phyloP scores from a whole-genome alignment of 306 rosid genomes.

The Prunus mume region DNA sequence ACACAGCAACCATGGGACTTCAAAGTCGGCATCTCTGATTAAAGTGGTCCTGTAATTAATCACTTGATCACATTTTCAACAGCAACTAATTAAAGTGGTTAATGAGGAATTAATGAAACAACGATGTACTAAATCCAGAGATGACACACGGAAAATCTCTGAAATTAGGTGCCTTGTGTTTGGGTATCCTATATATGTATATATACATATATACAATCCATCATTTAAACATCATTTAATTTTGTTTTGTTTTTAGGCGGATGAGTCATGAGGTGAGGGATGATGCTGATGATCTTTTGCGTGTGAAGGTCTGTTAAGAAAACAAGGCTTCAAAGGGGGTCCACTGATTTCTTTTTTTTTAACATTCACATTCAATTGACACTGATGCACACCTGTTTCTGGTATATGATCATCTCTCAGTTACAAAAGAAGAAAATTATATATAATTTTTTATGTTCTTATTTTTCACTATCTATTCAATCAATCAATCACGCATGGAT shows the following conservation, averaged over 20 bases:
- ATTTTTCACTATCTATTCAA: neutral
- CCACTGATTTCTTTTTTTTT: constrained; percentile 28
- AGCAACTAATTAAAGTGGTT: neutral
- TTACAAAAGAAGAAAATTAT: neutral
- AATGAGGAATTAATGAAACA: neutral
- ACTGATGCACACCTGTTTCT: constrained; percentile 18
- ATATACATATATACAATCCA: neutral
- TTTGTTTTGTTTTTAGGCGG: neutral
- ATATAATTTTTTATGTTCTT: neutral
- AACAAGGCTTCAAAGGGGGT: constrained; percentile 25
- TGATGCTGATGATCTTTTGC: constrained; percentile 35
- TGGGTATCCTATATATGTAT: no score
- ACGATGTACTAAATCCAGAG: no score
- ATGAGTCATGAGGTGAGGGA: constrained; percentile 1
- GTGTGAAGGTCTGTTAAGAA: constrained; percentile 39
- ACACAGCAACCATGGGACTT: constrained; percentile 17
- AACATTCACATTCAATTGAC: constrained; percentile 24
- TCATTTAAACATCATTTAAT: neutral
- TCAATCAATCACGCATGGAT: neutral
- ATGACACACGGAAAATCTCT: neutral
- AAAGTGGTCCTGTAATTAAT: neutral
- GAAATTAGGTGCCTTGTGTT: no score
- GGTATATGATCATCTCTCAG: neutral
- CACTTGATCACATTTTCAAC: neutral
- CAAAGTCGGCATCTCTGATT: constrained; percentile 5